These are phyloP conservation scores for Epithele typhae DNA, from an alignment of 768 basidiomycete genomes.

Conservation along the genomic window DNA sequence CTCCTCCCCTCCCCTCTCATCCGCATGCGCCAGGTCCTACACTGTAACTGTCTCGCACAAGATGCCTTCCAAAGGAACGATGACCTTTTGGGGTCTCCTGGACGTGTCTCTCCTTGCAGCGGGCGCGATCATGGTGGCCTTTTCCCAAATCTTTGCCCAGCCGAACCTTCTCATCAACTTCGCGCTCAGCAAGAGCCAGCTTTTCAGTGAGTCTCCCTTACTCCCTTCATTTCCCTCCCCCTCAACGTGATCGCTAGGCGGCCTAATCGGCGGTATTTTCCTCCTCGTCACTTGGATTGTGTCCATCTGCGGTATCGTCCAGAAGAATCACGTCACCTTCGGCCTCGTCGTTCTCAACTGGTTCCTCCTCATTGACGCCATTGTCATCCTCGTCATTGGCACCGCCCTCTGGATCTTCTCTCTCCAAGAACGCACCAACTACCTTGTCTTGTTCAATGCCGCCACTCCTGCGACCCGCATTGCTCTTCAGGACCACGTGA, in stretches of 20 bases:
- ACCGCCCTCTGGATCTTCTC: slow-evolving; percentile 82
- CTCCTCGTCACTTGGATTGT: slow-evolving; percentile 64
- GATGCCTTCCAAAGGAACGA: slow-evolving; percentile 71
- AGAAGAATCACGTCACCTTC: slow-evolving; percentile 61
- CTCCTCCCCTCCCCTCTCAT: neutral
- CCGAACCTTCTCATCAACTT: slow-evolving; percentile 71
- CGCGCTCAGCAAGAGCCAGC: slow-evolving; percentile 52
- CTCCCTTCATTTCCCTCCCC: neutral
- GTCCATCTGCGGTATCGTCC: slow-evolving; percentile 67
- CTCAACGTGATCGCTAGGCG: slow-evolving; percentile 49
- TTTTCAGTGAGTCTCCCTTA: slow-evolving; percentile 49
- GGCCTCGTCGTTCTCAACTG: slow-evolving; percentile 79
- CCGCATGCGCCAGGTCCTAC: slow-evolving; percentile 11
- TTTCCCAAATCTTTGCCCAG: slow-evolving; percentile 69
- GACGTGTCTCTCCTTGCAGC: slow-evolving; percentile 68
- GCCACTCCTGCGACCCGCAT: slow-evolving; percentile 44
- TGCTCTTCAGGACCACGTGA: slow-evolving; percentile 69
- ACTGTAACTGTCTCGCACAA: slow-evolving; percentile 25
- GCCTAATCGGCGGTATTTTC: slow-evolving; percentile 61
- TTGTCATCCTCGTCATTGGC: slow-evolving; percentile 60
- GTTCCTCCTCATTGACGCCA: slow-evolving; percentile 57
- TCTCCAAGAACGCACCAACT: slow-evolving; percentile 65
- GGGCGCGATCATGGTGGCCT: slow-evolving; percentile 56
- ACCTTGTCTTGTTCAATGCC: slow-evolving; percentile 50
- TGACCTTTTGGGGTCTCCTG: slow-evolving; percentile 69